Percentiles rank a stretch among this genome's conserved stretches.
These are phyloP conservation scores for Chenopodium berlandieri DNA, from an alignment of 148 eudicot genomes.

Conservation along the genomic window DNA sequence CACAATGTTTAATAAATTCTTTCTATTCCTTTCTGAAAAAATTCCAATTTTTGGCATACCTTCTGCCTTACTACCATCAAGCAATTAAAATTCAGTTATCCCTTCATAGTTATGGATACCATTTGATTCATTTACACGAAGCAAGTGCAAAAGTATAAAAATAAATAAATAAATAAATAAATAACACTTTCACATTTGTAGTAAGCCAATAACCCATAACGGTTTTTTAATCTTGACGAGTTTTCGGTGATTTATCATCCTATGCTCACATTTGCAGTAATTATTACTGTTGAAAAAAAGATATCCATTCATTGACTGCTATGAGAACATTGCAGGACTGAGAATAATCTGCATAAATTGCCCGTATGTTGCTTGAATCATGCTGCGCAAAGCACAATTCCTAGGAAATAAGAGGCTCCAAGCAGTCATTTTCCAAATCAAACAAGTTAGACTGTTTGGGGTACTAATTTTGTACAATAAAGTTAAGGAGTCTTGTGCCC, in stretches of 20 bases:
- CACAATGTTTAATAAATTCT: too few relatives aligned
- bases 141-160: too few relatives aligned
- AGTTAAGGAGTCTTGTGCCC: neutral
- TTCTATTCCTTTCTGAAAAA: too few relatives aligned
- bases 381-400: neutral
- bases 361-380: neutral
- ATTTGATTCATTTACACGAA: too few relatives aligned
- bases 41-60: too few relatives aligned
- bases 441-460: neutral
- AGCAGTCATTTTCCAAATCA: neutral
- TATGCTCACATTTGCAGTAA: neutral
- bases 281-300: neutral
- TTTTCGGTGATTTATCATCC: neutral
- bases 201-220: too few relatives aligned
- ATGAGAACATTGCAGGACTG: neutral
- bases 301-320: neutral
- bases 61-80: too few relatives aligned
- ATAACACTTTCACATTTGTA: too few relatives aligned
- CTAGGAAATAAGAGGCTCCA: neutral
- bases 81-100: too few relatives aligned
- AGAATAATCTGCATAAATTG: neutral
- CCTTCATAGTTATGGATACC: too few relatives aligned
- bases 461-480: neutral
- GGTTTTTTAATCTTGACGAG: neutral
- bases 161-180: too few relatives aligned